Conservation (phyloP, 2,329 filamentous ascomycete genomes). For the Sarocladium oryzae region DNA sequence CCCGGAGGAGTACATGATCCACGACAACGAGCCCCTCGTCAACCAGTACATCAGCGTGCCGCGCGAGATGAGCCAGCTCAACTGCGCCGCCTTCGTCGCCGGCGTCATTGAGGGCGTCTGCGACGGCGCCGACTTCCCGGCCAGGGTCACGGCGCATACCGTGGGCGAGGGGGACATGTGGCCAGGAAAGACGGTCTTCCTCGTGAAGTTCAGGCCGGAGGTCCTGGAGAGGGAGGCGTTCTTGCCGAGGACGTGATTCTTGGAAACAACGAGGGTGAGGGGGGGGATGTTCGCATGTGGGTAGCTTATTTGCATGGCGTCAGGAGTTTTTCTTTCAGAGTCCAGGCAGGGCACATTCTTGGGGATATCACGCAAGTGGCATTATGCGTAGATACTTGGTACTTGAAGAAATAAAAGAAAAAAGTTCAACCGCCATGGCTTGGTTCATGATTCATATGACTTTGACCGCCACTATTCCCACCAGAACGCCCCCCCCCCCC, state of each 20-base stretch:
- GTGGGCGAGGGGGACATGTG: slow-evolving; percentile 74
- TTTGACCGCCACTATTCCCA: too few relatives aligned
- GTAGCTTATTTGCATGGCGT: neutral
- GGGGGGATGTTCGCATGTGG: too few relatives aligned
- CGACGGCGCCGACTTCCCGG: slow-evolving; percentile 85
- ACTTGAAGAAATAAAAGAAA: neutral
- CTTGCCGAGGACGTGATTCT: slow-evolving; percentile 55
- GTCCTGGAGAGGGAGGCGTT: slow-evolving; percentile 89
- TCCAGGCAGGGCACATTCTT: slow-evolving; percentile 6
- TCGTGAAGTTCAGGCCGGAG: slow-evolving; percentile 87
- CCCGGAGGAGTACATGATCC: slow-evolving; percentile 97
- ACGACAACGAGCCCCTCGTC: slow-evolving; percentile 94
- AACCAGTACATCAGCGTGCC: slow-evolving; percentile 92
- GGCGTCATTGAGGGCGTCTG: slow-evolving; percentile 94
- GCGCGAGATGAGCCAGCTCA: slow-evolving; percentile 91
- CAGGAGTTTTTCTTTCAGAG: slow-evolving; percentile 18
- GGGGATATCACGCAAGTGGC: neutral
- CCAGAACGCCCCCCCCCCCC: neutral
- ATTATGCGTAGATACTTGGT: neutral
- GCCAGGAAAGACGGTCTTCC: slow-evolving; percentile 92
- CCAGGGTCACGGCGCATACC: slow-evolving; percentile 83
- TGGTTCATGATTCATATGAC: too few relatives aligned
- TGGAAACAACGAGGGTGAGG: neutral
- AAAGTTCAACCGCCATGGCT: too few relatives aligned
- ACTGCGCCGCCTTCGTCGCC: slow-evolving; percentile 92